Base-by-base conservation (phyloP, 129 eudicot species). In the Centrapalus pauciflorus region DNA sequence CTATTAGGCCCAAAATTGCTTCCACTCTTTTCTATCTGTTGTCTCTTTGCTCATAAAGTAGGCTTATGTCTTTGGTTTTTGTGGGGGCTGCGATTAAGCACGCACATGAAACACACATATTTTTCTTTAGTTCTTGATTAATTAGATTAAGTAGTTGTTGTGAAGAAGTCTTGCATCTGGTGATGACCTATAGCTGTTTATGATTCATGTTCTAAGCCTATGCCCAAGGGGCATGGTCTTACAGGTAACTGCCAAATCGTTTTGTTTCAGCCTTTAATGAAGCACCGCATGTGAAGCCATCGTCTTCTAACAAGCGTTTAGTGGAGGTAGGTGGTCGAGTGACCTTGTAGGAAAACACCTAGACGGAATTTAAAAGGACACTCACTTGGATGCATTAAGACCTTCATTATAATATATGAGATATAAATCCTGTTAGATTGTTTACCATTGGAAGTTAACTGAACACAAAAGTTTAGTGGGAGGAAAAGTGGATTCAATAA, bases 21-120 rank as follows among this genome's bases (percentile, higher is more conserved):
- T 77, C 72, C 64, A 61, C 60, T 65, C 73, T 55, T 67, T 76
- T 58, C 76, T 64, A 60, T 55, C 66, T 73, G 48, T 70, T 74
- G 77, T 78, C 81, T 70, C 60, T 64, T 74, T 70, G 69, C 46
- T 60, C 75, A 67, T 82, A 78, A 82, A 82, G 81, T 78, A 55
- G 52, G 69, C 81, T 75, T 59, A 51, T 78, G 83, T 78, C 83
- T 71, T 78, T 66, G 61, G 66, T 54, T 62, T 40, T 54, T 64
- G 79, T 74, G 74, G 79, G 78, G 74, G 29, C 52, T 63, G 26
- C 41, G 62, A 61, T 72, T 72, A 72, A 72, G 51, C 50, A 35
- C 63, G 71, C 77, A 72, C 77, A 72, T 72, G 77, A 33, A 23
- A 29, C 74, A 38, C 28, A 41, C 46, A 69, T 55, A 54, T 37